Evolutionary conservation across 352 stramenopile genomes (phyloP).

Genomic region (Stramenopiles sp.): DNA sequence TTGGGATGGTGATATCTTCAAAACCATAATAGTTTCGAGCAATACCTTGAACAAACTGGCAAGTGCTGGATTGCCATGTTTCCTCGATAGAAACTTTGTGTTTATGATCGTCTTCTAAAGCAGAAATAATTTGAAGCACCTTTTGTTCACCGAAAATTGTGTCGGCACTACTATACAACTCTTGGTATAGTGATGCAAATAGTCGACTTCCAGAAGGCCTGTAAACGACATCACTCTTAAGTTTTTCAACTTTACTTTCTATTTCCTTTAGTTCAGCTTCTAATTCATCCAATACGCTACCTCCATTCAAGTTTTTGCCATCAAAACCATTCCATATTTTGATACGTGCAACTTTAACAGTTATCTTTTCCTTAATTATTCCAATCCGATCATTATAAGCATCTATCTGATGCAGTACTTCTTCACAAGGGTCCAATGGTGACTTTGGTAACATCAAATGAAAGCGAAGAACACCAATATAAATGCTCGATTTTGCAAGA

Average conservation of each 20-base stretch:
- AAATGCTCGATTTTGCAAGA: slow-evolving; percentile 36
- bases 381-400: not conserved
- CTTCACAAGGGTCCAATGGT: slow-evolving; percentile 80
- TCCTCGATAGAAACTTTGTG: not conserved
- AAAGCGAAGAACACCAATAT: slow-evolving; percentile 76
- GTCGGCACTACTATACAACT: not conserved
- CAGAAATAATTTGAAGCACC: not conserved
- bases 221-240: not conserved
- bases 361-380: not conserved
- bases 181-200: not conserved
- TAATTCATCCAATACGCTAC: not conserved
- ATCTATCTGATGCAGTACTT: slow-evolving; percentile 75
- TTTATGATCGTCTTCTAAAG: not conserved
- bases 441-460: slow-evolving; percentile 71
- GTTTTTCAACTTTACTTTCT: not conserved
- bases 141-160: not conserved
- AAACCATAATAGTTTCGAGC: slow-evolving; percentile 45
- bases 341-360: not conserved
- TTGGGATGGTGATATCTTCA: slow-evolving; percentile 52
- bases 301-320: not conserved
- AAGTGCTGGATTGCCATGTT: slow-evolving; percentile 5
- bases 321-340: slow-evolving; percentile 5
- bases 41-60: not conserved
- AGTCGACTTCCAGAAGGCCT: not conserved
- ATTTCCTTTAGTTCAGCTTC: not conserved